These are phyloP conservation scores for Trifolium repens DNA, from an alignment of 306 rosid species.

Conservation along the genomic window DNA sequence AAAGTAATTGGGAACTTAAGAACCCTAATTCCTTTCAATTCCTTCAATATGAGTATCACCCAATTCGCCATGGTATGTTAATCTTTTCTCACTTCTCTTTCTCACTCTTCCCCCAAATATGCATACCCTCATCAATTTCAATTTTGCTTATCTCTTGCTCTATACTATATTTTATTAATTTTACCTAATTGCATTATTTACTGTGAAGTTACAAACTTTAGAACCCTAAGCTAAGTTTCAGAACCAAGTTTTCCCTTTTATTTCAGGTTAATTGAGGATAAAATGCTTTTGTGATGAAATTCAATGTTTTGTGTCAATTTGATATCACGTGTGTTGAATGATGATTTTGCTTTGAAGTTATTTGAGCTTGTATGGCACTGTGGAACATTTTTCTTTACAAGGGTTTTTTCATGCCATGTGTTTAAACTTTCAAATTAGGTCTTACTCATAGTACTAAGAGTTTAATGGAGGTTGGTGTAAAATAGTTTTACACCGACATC, in stretches of 20 bases:
- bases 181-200: neutral
- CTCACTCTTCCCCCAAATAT: neutral
- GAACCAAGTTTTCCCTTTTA: too few species aligned
- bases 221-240: conserved; percentile 32
- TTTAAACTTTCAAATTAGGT: conserved; percentile 27
- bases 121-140: neutral
- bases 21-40: conserved; percentile 32
- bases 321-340: conserved; percentile 5
- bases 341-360: conserved; percentile 32
- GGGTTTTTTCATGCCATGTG: neutral
- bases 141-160: too few species aligned
- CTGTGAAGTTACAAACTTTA: neutral
- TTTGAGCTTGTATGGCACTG: conserved; percentile 15
- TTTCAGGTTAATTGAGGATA: too few species aligned
- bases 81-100: conserved; percentile 14
- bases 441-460: neutral
- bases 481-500: neutral
- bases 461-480: too few species aligned
- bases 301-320: conserved; percentile 30
- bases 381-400: conserved; percentile 9
- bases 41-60: conserved; percentile 62
- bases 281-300: conserved; percentile 9
- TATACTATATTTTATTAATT: neutral
- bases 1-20: conserved; percentile 37
- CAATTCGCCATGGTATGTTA: conserved; percentile 85